Conservation (phyloP, 345 rosid genomes). For the Geranium rotundifolium region DNA sequence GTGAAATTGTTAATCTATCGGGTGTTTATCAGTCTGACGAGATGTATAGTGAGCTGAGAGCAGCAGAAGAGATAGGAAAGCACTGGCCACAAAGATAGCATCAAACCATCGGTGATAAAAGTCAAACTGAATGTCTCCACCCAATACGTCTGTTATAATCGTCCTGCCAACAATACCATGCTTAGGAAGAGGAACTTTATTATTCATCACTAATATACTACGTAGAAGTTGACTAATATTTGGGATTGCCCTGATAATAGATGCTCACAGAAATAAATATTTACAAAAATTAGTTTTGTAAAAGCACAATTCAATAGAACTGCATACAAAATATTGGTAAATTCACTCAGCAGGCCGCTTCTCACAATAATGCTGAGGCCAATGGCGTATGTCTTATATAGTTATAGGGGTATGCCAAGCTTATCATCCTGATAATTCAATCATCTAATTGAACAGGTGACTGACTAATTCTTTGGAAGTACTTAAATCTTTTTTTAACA, state of each 20-base stretch:
- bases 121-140: slow-evolving; percentile 95
- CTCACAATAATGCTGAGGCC: too few relatives aligned
- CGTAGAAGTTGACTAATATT: background rate
- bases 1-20: slow-evolving; percentile 48
- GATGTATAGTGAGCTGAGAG: slow-evolving; percentile 94
- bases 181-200: slow-evolving; percentile 5
- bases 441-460: too few relatives aligned
- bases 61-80: slow-evolving; percentile 85
- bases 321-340: too few relatives aligned
- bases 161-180: slow-evolving; percentile 46
- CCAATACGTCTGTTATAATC: slow-evolving; percentile 87
- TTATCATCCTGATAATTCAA: too few relatives aligned
- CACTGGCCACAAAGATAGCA: slow-evolving; percentile 90
- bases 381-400: too few relatives aligned
- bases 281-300: too few relatives aligned
- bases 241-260: background rate
- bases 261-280: background rate
- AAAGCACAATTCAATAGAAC: too few relatives aligned
- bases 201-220: background rate
- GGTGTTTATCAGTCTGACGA: slow-evolving; percentile 87
- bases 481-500: too few relatives aligned
- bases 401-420: too few relatives aligned
- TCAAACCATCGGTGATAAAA: slow-evolving; percentile 97
- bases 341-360: too few relatives aligned
- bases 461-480: too few relatives aligned